A percentile compares a stretch with the other conserved stretches of the same genome.
Conservation (phyloP, 495 filamentous ascomycete species). For the Tetracladium setigerum region DNA sequence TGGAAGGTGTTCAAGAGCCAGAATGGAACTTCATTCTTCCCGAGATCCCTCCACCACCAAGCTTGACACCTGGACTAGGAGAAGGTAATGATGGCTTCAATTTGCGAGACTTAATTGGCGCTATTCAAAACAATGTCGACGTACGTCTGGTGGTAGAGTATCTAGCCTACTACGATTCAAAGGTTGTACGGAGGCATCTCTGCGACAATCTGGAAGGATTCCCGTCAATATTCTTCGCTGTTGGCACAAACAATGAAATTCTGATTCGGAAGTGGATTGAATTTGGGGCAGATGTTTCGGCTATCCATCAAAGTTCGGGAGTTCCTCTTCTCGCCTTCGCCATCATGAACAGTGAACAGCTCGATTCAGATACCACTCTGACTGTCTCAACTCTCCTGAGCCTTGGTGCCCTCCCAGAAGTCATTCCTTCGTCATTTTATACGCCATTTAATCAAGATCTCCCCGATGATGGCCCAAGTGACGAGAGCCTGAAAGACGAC, state of each 20-base stretch:
- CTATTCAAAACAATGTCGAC: conserved; percentile 23
- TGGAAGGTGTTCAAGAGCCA: not conserved
- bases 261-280: conserved; percentile 28
- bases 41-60: not conserved
- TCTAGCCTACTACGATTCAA: conserved; percentile 18
- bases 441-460: conserved; percentile 22
- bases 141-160: conserved; percentile 16
- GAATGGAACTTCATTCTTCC: conserved; percentile 15
- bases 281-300: conserved; percentile 29
- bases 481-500: conserved; percentile 6
- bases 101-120: conserved; percentile 16
- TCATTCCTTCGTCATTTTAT: conserved; percentile 29
- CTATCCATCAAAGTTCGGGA: conserved; percentile 15
- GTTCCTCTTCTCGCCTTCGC: conserved; percentile 39
- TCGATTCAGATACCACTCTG: conserved; percentile 28
- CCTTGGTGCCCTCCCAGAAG: conserved; percentile 26
- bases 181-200: conserved; percentile 17
- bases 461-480: conserved; percentile 10
- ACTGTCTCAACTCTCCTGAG: conserved; percentile 30
- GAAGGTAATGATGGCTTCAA: conserved; percentile 13
- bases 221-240: conserved; percentile 37
- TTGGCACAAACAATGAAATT: conserved; percentile 30
- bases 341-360: conserved; percentile 25
- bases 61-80: conserved; percentile 3
- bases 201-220: conserved; percentile 26